Base-by-base conservation (phyloP, 2,329 filamentous ascomycete genomes). In the Penicillium corylophilum region DNA sequence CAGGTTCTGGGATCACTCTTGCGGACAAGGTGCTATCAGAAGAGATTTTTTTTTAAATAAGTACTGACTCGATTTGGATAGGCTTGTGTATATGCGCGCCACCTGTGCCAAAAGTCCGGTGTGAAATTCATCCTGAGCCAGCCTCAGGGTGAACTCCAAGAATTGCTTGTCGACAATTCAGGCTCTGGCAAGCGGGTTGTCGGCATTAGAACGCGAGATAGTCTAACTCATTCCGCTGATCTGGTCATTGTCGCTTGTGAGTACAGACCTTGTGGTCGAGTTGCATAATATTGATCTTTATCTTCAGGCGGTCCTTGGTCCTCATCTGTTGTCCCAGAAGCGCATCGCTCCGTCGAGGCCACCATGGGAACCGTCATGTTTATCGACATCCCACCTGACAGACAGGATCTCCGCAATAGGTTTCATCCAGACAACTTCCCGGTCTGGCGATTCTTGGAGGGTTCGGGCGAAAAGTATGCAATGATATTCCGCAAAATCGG, bases 311-410 rank as follows among this genome's bases (percentile, higher is more conserved):
- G 29, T 9, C 29, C 29, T 33, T 33, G 29, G 29, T 33, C 29
- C 5, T 33, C 29, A 1, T 33, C 29, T 4, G 46, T 70, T 33
- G 45, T 70, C 36, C 66, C 68, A 3, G 61, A 67, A 38, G 54
- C 62, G 8, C 50, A 64, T 28, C 54, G 48, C 1, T 55, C 70
- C 0, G 61, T 71, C 8, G 73, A 76, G 56, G 66, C 73, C 0
- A 75, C 73, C 16, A 68, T 64, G 23, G 72, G 73, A 13, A 70
- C 64, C 12, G 64, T 76, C 12, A 55, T 71, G 24, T 67, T 67
- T 16, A 65, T 74, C 20, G 54, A 53, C 31, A 44, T 56, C 16
- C 54, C 54, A 38, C 20, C 28, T 8, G 40, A 56, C 60, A 71
- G 70, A 12, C 55, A 48, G n/a, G 65, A 33, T 33, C 29, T 33